Percentiles rank a stretch among this genome's conserved stretches.
These are phyloP conservation scores for Skeletonema menzelii DNA, from an alignment of 108 stramenopile genomes.

Conservation along the genomic window DNA sequence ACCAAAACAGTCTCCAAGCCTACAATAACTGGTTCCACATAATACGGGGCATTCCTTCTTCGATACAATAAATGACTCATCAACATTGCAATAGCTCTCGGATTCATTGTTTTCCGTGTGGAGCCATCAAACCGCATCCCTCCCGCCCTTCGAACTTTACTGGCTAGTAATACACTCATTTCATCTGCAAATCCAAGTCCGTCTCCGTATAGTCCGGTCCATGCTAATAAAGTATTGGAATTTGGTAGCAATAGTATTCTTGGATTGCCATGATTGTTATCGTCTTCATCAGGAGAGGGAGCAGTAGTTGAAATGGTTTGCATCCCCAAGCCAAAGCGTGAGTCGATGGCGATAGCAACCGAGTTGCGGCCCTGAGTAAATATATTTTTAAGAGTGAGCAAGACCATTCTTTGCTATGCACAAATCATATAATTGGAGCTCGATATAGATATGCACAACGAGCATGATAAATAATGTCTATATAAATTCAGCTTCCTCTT, in stretches of 20 bases:
- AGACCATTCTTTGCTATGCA: neutral
- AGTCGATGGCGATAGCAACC: conserved; percentile 81
- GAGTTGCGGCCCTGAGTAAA: conserved; percentile 54
- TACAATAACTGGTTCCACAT: conserved; percentile 76
- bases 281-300: neutral
- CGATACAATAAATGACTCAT: conserved; percentile 82
- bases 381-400: neutral
- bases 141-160: conserved; percentile 50
- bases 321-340: conserved; percentile 81
- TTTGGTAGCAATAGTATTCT: conserved; percentile 31
- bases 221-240: conserved; percentile 63
- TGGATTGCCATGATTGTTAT: conserved; percentile 12
- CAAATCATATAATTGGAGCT: neutral
- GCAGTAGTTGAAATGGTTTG: conserved; percentile 46
- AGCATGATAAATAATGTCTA: too few relatives aligned
- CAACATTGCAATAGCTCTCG: conserved; percentile 60
- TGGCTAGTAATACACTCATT: conserved; percentile 42
- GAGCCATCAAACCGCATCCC: conserved; percentile 35
- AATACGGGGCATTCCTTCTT: conserved; percentile 64
- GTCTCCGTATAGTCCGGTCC: conserved; percentile 82
- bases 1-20: conserved; percentile 54
- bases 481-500: too few relatives aligned
- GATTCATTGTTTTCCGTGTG: conserved; percentile 39
- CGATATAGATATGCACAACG: neutral
- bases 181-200: conserved; percentile 72